A percentile compares a stretch with the other conserved stretches of the same genome.
These are phyloP conservation scores for Nakaseomyces sp. DNA, from an alignment of 1,139 yeast species.

Conservation along the genomic window DNA sequence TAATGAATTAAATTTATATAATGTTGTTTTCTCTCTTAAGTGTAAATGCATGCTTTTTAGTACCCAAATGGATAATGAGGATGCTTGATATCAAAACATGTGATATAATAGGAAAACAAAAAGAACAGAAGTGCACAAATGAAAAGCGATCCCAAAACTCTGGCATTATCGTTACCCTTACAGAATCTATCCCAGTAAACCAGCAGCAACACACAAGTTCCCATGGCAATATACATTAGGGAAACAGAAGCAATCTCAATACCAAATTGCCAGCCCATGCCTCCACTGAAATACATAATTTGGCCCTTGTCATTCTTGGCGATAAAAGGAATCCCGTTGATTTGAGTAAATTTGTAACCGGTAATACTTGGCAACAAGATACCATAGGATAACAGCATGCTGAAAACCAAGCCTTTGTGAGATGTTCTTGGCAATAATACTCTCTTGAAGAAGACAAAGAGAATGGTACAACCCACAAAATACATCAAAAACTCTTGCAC, in stretches of 20 bases:
- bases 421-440: conserved; percentile 32
- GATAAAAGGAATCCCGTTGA: conserved; percentile 54
- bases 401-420: conserved; percentile 31
- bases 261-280: conserved; percentile 60
- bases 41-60: no score
- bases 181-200: conserved; percentile 26
- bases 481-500: conserved; percentile 38
- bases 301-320: conserved; percentile 41
- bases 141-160: conserved; percentile 17
- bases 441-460: conserved; percentile 44
- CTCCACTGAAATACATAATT: conserved; percentile 53
- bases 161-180: conserved; percentile 14
- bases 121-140: conserved; percentile 28
- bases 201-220: conserved; percentile 35
- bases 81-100: conserved; percentile 34
- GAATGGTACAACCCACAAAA: conserved; percentile 39
- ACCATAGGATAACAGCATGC: conserved; percentile 36
- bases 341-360: conserved; percentile 57
- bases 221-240: conserved; percentile 40
- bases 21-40: no score
- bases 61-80: conserved; percentile 33
- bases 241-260: conserved; percentile 50
- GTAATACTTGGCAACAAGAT: conserved; percentile 41
- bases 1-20: no score
- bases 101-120: conserved; percentile 31